Evolutionary conservation across 2,329 filamentous ascomycete genomes (phyloP).

Genomic region (Aspergillus pseudoterreus): DNA sequence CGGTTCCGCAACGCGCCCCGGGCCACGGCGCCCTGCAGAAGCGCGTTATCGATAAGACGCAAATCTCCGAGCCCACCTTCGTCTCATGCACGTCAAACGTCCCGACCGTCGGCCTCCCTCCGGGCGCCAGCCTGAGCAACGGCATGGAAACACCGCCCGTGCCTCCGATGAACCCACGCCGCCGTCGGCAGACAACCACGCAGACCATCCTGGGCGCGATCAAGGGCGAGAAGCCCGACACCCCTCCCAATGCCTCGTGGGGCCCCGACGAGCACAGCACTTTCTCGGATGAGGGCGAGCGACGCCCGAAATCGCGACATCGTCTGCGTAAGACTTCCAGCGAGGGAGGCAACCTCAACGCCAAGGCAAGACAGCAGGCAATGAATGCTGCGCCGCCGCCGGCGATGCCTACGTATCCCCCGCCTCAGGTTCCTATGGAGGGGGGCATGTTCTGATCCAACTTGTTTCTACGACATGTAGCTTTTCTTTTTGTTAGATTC

Average conservation of each 20-base stretch:
- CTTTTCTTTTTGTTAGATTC: conserved; percentile 5
- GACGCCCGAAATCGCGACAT: conserved; percentile 34
- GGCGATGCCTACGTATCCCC: conserved; percentile 31
- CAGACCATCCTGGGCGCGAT: conserved; percentile 39
- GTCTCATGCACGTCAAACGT: conserved; percentile 54
- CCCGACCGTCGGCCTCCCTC: conserved; percentile 55
- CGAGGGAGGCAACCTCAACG: conserved; percentile 48
- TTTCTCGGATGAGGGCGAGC: conserved; percentile 43
- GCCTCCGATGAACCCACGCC: conserved; percentile 58
- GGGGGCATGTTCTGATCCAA: conserved; percentile 38
- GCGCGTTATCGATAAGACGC: conserved; percentile 56
- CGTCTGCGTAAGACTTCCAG: conserved; percentile 48
- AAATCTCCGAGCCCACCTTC: conserved; percentile 59
- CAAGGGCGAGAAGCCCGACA: conserved; percentile 33
- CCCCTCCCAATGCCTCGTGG: conserved; percentile 19
- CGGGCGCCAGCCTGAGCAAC: conserved; percentile 53
- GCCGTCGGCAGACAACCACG: conserved; percentile 48
- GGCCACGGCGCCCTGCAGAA: conserved; percentile 44
- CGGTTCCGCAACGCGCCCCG: conserved; percentile 27
- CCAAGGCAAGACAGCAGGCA: conserved; percentile 41
- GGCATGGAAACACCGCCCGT: conserved; percentile 52
- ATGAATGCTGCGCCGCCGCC: conserved; percentile 25
- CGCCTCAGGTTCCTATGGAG: conserved; percentile 27
- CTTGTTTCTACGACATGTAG: conserved; percentile 2
- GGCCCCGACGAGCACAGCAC: conserved; percentile 37